Base-by-base conservation (phyloP, 2,329 filamentous ascomycete species). In the Pseudopyricularia javanii region DNA sequence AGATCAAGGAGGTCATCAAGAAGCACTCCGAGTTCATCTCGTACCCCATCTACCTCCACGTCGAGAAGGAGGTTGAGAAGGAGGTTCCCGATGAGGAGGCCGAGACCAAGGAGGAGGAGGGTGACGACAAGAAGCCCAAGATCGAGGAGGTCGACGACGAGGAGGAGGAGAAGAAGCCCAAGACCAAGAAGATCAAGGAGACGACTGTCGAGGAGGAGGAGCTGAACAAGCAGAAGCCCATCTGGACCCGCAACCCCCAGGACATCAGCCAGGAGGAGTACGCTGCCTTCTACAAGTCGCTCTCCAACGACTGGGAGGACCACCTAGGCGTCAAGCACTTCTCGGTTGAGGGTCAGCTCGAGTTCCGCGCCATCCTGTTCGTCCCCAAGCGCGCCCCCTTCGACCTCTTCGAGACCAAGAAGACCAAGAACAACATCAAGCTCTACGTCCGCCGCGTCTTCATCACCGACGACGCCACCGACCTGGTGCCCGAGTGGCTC, bases 371-470 rank as follows among this genome's bases (percentile, higher is more conserved):
- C 62, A 95, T 98, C 74, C 90, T 98, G 70, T 98, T 94, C 80
- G 91, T 98, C 53, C 93, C 93, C 71, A 97, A 98, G 88, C 91
- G 93, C 67, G 93, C 93, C 73, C 93, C 93, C 65, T 98, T 98
- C 74, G 93, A 98, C 69, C 88, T 98, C 58, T 98, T 98, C 73
- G 93, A 98, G 87, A 96, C 91, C 71, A 98, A 98, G 89, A 95
- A 96, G 87, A 96, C 91, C 70, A 98, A 98, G 90, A 98, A 97
- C 88, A 98, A 98, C 87, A 97, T 98, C 84, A 98, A 98, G 86
- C 86, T 98, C 65, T 98, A 98, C 78, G 93, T 98, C 68, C 91
- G 93, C 73, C 93, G 93, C 72, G 93, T 98, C 74, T 98, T 98
- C 87, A 98, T 98, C 81, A 98, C 93, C 57, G 93, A 98, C 63